Conservation (phyloP, 352 stramenopile species). For the Globisporangium viniferum region DNA sequence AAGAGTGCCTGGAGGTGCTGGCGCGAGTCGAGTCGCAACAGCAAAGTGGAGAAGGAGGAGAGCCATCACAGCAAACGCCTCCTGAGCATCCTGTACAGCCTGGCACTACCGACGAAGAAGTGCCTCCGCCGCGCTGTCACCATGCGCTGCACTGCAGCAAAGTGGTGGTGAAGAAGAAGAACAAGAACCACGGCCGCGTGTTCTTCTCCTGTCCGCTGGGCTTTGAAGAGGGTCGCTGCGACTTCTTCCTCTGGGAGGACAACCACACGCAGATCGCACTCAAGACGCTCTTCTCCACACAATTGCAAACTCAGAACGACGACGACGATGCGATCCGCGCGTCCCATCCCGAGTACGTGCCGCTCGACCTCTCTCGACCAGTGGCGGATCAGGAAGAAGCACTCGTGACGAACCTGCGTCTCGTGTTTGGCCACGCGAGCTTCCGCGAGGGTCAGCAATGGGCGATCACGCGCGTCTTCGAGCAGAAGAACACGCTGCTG, state of each 20-base stretch:
- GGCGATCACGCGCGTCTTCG: conserved; percentile 76
- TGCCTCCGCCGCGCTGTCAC: conserved; percentile 54
- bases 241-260: conserved; percentile 85
- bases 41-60: background rate
- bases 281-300: conserved; percentile 35
- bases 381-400: conserved; percentile 42
- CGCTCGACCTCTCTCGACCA: conserved; percentile 44
- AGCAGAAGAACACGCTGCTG: conserved; percentile 74
- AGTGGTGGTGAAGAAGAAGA: conserved; percentile 83
- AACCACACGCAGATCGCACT: conserved; percentile 68
- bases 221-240: conserved; percentile 75
- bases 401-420: conserved; percentile 63
- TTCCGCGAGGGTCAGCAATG: conserved; percentile 84
- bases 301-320: conserved; percentile 6
- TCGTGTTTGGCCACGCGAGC: conserved; percentile 82
- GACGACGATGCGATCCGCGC: background rate
- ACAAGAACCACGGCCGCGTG: conserved; percentile 66
- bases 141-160: conserved; percentile 57
- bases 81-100: background rate
- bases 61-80: conserved; percentile 2
- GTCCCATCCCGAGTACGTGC: conserved; percentile 34
- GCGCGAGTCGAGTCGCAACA: conserved; percentile 31
- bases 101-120: conserved; percentile 3
- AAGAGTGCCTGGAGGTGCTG: conserved; percentile 70
- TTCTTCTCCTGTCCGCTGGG: conserved; percentile 76